These are phyloP conservation scores for Plasmodium knowlesi DNA, from an alignment of 169 alveolate species.

Conservation along the genomic window DNA sequence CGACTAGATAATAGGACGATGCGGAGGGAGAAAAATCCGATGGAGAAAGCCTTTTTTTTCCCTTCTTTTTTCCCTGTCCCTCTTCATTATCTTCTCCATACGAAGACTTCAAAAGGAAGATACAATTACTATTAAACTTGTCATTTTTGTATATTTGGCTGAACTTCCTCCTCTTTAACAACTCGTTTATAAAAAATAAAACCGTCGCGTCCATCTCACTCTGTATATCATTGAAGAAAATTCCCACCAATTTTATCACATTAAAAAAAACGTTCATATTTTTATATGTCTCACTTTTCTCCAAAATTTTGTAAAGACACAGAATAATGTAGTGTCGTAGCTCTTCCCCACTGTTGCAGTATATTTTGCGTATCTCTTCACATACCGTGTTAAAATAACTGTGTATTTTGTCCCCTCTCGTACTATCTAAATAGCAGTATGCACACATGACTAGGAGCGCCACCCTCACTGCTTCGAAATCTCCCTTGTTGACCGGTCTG, in stretches of 20 bases:
- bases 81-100: neutral
- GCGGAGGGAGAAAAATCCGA: neutral
- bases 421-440: slow-evolving; percentile 13
- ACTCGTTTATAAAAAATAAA: slow-evolving; percentile 42
- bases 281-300: slow-evolving; percentile 42
- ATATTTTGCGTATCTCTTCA: slow-evolving; percentile 43
- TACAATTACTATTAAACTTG: slow-evolving; percentile 12
- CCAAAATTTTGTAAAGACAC: slow-evolving; percentile 50
- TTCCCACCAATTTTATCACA: slow-evolving; percentile 22
- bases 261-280: slow-evolving; percentile 33
- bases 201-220: neutral
- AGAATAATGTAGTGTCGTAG: slow-evolving; percentile 31
- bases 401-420: slow-evolving; percentile 23
- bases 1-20: neutral
- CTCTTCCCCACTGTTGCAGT: neutral
- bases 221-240: slow-evolving; percentile 47
- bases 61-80: neutral
- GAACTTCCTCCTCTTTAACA: slow-evolving; percentile 41
- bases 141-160: slow-evolving; percentile 15
- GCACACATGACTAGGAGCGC: slow-evolving; percentile 17
- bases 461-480: slow-evolving; percentile 38
- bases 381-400: slow-evolving; percentile 11
- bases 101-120: slow-evolving; percentile 26
- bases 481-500: neutral
- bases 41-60: neutral